Evolutionary conservation across 331 rosid species (phyloP).

Genomic region (Rosa hybrid): DNA sequence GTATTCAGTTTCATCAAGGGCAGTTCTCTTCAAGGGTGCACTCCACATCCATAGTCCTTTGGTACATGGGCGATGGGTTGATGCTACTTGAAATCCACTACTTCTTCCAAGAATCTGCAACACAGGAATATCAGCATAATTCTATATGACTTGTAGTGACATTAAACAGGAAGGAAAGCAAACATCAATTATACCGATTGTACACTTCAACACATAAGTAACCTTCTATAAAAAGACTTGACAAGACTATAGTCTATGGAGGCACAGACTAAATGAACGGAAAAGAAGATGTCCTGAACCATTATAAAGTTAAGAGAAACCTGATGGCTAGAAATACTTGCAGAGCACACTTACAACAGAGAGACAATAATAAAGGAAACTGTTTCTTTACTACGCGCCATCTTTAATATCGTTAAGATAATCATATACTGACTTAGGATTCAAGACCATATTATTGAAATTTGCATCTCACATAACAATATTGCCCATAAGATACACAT

Average conservation of each 20-base stretch:
- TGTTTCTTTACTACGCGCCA: not conserved
- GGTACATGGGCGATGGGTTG: slow-evolving; percentile 90
- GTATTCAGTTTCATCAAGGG: slow-evolving; percentile 86
- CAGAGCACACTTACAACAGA: not conserved
- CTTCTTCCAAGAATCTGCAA: slow-evolving; percentile 90
- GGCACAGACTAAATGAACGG: not conserved
- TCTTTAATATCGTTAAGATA: not conserved
- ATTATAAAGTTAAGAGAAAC: not conserved
- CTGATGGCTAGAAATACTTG: not conserved
- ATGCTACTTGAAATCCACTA: slow-evolving; percentile 87
- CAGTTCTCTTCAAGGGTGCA: slow-evolving; percentile 81
- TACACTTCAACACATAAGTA: not conserved
- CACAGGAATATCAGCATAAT: not conserved
- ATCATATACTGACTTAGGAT: not conserved
- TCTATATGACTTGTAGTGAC: not conserved
- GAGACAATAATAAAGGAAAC: not conserved
- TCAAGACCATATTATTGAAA: not conserved
- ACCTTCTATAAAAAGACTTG: not conserved
- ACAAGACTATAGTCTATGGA: not conserved
- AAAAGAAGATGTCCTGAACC: not conserved
- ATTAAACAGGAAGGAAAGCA: not conserved
- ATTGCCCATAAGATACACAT: not conserved
- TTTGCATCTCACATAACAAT: not conserved
- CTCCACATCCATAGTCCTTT: slow-evolving; percentile 98
- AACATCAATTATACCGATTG: not conserved